Base-by-base conservation (phyloP, 768 basidiomycete species). In the Tephrocybe rancida region DNA sequence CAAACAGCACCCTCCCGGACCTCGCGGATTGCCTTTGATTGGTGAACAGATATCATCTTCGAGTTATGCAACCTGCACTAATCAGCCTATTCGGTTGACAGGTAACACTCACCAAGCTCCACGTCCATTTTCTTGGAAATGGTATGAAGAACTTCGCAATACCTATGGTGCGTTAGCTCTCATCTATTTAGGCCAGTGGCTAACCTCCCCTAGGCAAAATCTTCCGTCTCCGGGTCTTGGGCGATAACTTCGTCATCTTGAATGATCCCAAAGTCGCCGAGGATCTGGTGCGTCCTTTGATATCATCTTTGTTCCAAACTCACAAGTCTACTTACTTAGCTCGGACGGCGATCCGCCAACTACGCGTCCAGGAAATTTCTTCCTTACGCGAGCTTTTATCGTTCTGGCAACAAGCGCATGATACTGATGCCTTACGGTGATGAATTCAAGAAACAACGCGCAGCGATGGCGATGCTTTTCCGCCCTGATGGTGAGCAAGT, bases 91-190 rank as follows among this genome's bases (percentile, higher is more conserved):
- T n/a, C n/a, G n/a, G n/a, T 14, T 13, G 14, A 2, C 10, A 51
- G 50, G 50, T 6, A 52, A 52, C 21, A 52, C 50, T 5, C 50
- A 52, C 18, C 50, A 52, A 35, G 50, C 50, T 5, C 50, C 50
- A 27, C 39, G 50, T 22, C 50, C 50, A 10, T 52, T 52, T 34
- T 52, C 50, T n/a, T 52, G 50, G 50, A 52, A 52, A 43, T 52
- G 50, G 50, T 52, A 52, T 26, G 50, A 52, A 34, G 26, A 42
- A n/a, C 32, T 52, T 27, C 37, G 37, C 6, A 50, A 50, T 14
- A 18, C 14, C 9, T 50, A 50, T 21, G 49, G 49, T 50, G 5
- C 5, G 38, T n/a, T 39, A 21, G 3, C 21, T 34, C 25, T 50
- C 9, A 11, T n/a, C 16, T 11, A n/a, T 30, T 13, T 13, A 30